Base-by-base conservation (phyloP, 1,139 yeast genomes). In the Lodderomyces beijingensis region DNA sequence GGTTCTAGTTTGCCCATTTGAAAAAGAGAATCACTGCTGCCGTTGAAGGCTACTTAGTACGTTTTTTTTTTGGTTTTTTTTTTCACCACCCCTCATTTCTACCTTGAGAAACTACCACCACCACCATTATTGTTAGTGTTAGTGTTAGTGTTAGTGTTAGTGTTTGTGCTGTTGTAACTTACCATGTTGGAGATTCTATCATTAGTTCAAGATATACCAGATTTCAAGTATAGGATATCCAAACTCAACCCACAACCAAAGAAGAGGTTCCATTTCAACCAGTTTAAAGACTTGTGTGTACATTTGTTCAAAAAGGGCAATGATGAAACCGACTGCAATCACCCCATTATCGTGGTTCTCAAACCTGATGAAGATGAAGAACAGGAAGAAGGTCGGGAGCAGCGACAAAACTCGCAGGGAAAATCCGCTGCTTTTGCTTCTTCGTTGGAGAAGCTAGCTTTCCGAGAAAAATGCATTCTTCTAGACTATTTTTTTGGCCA, bases 401-500 rank as follows among this genome's bases (percentile, higher is more conserved):
- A 14, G 6, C 30, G 17, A 11, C 31, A 28, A 11, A 16, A 15
- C 15, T 11, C 22, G 57, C 57, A 31, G 33, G 39, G 16, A 20
- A 37, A n/a, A 22, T 33, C 16, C 35, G 29, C 18, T 30, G 30
- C n/a, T 17, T 22, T 16, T 7, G 23, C 14, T 16, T 18, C 7
- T 11, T 28, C 19, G n/a, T 17, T 40, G 29, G 59, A 59, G 21
- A 28, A 32, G 16, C 45, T 62, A 16, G 15, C 42, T 5, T 47
- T 45, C 33, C 47, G 46, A 9, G 67, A 65, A 32, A 59, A 62
- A 41, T 40, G 42, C 32, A 44, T 65, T 16, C 48, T 65, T 14
- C 49, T 67, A 40, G 53, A 54, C 32, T 64, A 59, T 50, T 65
- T 56, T 41, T 71, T 70, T 47, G 53, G 54, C 38, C 77, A 71